Percentiles rank a stretch among this genome's conserved stretches.
Evolutionary conservation across 257 asterid genomes (phyloP).

Genomic region (Scutellaria galericulata): DNA sequence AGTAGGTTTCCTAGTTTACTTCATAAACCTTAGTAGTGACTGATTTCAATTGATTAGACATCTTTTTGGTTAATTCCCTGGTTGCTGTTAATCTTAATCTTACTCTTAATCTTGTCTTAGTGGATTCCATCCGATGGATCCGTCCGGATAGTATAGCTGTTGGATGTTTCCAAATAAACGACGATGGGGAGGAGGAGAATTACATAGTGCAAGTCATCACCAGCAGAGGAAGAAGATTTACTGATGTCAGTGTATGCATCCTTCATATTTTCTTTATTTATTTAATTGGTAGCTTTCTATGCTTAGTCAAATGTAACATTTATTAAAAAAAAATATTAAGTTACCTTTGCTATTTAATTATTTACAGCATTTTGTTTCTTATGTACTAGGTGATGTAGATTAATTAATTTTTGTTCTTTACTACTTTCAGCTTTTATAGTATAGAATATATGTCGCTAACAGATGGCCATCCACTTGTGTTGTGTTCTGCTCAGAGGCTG

Average conservation of each 20-base stretch:
- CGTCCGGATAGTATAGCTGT: slow-evolving; percentile 80
- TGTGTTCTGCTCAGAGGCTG: slow-evolving; percentile 16
- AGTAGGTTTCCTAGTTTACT: slow-evolving; percentile 26
- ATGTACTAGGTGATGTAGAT: background rate
- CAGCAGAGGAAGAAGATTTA: slow-evolving; percentile 59
- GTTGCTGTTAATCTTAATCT: slow-evolving; percentile 20
- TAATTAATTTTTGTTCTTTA: background rate
- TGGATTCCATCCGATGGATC: slow-evolving; percentile 87
- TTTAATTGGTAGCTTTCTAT: slow-evolving; percentile 21
- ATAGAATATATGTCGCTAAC: background rate
- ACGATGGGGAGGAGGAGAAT: slow-evolving; percentile 69
- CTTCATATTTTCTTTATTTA: slow-evolving; percentile 9
- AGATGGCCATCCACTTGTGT: slow-evolving; percentile 16
- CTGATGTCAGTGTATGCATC: slow-evolving; percentile 54
- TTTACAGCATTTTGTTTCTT: slow-evolving; percentile 13
- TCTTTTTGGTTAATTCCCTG: slow-evolving; percentile 10
- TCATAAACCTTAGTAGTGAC: slow-evolving; percentile 26
- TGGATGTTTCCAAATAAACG: slow-evolving; percentile 73
- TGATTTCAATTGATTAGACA: slow-evolving; percentile 19
- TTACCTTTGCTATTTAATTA: background rate
- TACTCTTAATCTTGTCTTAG: slow-evolving; percentile 53
- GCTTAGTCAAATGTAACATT: background rate
- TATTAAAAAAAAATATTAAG: background rate
- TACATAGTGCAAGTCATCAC: slow-evolving; percentile 79
- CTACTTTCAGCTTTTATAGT: slow-evolving; percentile 9